Evolutionary conservation across 164 flowering plant genomes (phyloP).

Genomic region (Aristolochia californica): DNA sequence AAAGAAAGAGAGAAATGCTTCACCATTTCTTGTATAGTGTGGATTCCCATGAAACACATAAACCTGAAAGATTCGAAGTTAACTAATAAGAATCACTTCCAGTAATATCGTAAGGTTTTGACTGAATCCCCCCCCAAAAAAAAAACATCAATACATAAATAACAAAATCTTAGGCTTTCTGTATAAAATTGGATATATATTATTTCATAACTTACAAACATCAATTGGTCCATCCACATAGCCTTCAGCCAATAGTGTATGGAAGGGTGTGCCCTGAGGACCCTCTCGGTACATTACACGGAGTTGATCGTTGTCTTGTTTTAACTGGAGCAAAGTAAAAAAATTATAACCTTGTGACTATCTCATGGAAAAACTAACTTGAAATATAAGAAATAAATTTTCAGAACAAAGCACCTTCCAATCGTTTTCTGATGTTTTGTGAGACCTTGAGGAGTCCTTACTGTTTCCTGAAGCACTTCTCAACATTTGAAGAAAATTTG

Average conservation of each 20-base stretch:
- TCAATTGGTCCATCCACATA: slow-evolving; percentile 75
- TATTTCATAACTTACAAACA: slow-evolving; percentile 51
- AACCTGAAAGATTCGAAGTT: slow-evolving; percentile 37
- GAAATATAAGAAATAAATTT: not conserved
- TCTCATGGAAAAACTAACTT: not conserved
- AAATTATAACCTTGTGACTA: not conserved
- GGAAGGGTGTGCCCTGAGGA: slow-evolving; percentile 71
- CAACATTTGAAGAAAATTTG: slow-evolving; percentile 52
- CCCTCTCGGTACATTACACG: slow-evolving; percentile 96
- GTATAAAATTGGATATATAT: not conserved
- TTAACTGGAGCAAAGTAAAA: slow-evolving; percentile 37
- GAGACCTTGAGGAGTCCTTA: slow-evolving; percentile 17
- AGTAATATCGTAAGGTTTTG: too few relatives aligned
- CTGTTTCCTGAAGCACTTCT: slow-evolving; percentile 45
- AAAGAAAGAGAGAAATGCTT: slow-evolving; percentile 7
- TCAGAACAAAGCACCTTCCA: slow-evolving; percentile 54
- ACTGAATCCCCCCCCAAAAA: too few relatives aligned
- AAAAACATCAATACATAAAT: too few relatives aligned
- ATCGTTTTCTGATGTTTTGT: slow-evolving; percentile 22
- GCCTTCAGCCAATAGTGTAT: slow-evolving; percentile 84
- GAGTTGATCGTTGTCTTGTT: slow-evolving; percentile 67
- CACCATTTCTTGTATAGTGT: slow-evolving; percentile 71
- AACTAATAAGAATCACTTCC: too few relatives aligned
- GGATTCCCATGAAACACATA: slow-evolving; percentile 78
- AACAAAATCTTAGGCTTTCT: too few relatives aligned